These are phyloP conservation scores for Tuber calosporum DNA, from an alignment of 495 filamentous ascomycete species.

Conservation along the genomic window DNA sequence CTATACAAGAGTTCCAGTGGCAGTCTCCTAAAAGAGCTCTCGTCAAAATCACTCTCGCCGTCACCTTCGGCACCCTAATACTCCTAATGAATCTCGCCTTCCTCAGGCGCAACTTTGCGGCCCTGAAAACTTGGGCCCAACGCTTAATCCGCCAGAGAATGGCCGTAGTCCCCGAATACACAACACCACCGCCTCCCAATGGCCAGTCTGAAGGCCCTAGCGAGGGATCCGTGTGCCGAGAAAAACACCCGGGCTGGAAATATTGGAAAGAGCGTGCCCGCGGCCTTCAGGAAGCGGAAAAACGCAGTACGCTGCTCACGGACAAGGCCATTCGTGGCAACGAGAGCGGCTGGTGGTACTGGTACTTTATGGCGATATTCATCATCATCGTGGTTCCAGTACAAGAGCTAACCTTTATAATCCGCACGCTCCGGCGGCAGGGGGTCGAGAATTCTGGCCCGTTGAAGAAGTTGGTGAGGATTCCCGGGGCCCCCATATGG, in stretches of 20 bases:
- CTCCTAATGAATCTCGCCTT: conserved; percentile 2
- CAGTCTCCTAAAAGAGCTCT: neutral
- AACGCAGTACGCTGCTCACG: neutral
- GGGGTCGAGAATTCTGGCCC: neutral
- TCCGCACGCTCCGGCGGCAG: neutral
- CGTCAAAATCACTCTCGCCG: neutral
- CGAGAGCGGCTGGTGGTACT: conserved; percentile 5
- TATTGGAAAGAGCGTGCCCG: neutral
- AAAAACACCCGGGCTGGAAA: neutral
- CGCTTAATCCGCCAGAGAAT: neutral
- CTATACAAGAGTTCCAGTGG: neutral
- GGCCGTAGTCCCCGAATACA: neutral
- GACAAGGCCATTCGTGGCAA: neutral
- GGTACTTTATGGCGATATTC: neutral
- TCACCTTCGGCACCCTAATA: neutral
- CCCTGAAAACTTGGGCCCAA: neutral
- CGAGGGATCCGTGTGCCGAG: neutral
- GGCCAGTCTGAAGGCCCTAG: neutral
- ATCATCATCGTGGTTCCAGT: conserved; percentile 1
- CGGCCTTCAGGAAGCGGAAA: neutral
- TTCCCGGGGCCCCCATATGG: neutral
- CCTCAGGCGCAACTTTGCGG: neutral
- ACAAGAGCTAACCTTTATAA: conserved; percentile 5
- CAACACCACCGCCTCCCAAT: too few species aligned
- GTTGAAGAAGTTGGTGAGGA: neutral